Conservation (phyloP, 352 stramenopile species). For the Peronosclerospora sorghi region DNA sequence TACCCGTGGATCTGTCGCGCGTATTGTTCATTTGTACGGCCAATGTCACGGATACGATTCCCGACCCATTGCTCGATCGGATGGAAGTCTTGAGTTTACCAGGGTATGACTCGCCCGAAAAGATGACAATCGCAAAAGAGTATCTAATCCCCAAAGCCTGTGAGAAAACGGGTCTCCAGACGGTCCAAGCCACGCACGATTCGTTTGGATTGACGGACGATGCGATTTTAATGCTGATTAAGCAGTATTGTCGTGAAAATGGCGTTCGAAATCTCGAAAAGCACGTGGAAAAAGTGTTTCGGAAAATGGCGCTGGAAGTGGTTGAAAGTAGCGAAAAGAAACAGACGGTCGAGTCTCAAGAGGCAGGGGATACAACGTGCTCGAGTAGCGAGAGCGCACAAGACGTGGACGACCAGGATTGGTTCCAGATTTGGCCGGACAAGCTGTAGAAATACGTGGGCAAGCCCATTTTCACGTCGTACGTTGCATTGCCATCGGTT, state of each 20-base stretch:
- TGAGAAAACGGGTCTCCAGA: conserved; percentile 83
- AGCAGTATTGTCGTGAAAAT: no score
- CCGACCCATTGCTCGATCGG: conserved; percentile 92
- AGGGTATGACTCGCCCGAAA: conserved; percentile 91
- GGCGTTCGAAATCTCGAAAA: no score
- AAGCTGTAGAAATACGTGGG: conserved; percentile 97
- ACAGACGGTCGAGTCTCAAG: conserved; percentile 15
- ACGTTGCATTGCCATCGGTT: conserved; percentile 3
- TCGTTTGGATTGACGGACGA: conserved; percentile 88
- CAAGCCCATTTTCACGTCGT: no score
- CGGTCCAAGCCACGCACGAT: no score
- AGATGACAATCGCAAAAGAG: no score
- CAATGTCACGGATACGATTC: conserved; percentile 95
- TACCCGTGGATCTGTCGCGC: no score
- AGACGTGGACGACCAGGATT: conserved; percentile 26
- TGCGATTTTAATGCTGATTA: no score
- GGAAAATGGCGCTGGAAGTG: no score
- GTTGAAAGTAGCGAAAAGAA: no score
- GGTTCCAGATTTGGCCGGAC: conserved; percentile 87
- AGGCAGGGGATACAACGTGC: conserved; percentile 30
- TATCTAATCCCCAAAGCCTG: conserved; percentile 96
- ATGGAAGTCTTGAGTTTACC: conserved; percentile 98
- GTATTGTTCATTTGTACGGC: no score
- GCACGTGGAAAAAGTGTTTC: no score
- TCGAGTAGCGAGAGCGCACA: conserved; percentile 5